Base-by-base conservation (phyloP, 495 filamentous ascomycete species). In the Jackrogersella minutella region DNA sequence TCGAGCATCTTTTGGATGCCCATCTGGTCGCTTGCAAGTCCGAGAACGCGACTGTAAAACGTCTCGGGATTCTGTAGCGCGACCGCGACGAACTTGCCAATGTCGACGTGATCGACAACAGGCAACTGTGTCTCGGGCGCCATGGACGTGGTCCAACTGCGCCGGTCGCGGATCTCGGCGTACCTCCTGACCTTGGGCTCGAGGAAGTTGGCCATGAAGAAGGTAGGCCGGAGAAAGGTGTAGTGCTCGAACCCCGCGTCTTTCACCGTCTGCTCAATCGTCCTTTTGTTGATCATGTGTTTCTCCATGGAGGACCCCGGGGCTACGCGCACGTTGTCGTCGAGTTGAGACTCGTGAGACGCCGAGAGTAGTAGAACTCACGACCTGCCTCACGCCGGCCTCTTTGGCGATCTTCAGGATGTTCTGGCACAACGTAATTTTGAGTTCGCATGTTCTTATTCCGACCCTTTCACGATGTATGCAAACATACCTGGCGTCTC, bases 141-240 rank as follows among this genome's bases (percentile, higher is more conserved):
- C 22, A 64, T 58, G 8, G 59, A 17, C 13, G 44, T 57, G 4
- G 49, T 58, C 31, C 74, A 77, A 26, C 54, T 57, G 17, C 46
- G 16, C 7, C 13, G 5, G 10, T 52, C 49, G 10, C 28, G 28
- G 16, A 17, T 30, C 34, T 58, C 43, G 6, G 17, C 10, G 16
- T 28, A 49, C 5, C 30, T n/a, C 4, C 73, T 70, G 0, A 75
- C 73, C 7, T 76, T 54, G 1, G 82, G 82, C 9, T 58, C 33
- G 10, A 82, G 52, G 64, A 78, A 79, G 47, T 85, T 83, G 2
- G 78, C 70, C 80, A 84, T 85, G 74, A 85, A 85, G 58, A 79
- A 81, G 4, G 75, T 78, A 0, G 81, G 80, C 17, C 81, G 76
- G 8, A 85, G 39, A 17, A 85, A 77, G 0, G 81, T 81, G 70